Base-by-base conservation (phyloP, 148 eudicot species). In the Rhododendron ovatum region DNA sequence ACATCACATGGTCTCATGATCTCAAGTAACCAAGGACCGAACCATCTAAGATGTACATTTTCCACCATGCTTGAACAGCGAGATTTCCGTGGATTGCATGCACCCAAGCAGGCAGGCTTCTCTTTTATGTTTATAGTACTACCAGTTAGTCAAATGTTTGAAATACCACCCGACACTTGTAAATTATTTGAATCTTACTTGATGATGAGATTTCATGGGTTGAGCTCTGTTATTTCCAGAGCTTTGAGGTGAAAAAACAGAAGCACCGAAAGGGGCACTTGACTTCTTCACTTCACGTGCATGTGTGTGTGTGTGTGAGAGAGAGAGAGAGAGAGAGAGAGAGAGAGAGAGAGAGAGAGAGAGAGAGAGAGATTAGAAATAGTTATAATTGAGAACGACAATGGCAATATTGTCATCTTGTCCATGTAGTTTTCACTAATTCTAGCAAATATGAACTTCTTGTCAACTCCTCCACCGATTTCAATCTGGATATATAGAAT, bases 391-490 rank as follows among this genome's bases (percentile, higher is more conserved):
- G 80, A 81, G 78, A 78, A n/a, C 4, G 28, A 50, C 80, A 81
- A 81, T 71, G 50, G 63, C 53, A 86, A 81, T 81, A 81, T 81
- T 82, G 85, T 86, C 82, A 73, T 18, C 88, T 82, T 82, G 28
- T 57, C 74, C 81, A 37, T 86, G 85, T 65, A 65, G 71, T 82
- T 86, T 81, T 22, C 75, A 28, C 37, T 69, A 69, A 69, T 69
- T 13, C 75, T 69, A 12, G 3, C 67, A 82, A 24, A 61, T 82
- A 39, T 7, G 2, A n/a, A 10, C 6, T 5, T 81, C 24, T 69
- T 51, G 71, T 86, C 87, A 81, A 81, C 80, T 37, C 79, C 8
- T 28, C 14, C 84, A 80, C 50, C 7, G 78, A 9, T 30, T 63
- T 53, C 33, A 18, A 82, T 78, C 35, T 82, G 43, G 41, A 4